phyloP scores from a whole-genome alignment of 257 asterid species.

The Marsdenia floribunda region DNA sequence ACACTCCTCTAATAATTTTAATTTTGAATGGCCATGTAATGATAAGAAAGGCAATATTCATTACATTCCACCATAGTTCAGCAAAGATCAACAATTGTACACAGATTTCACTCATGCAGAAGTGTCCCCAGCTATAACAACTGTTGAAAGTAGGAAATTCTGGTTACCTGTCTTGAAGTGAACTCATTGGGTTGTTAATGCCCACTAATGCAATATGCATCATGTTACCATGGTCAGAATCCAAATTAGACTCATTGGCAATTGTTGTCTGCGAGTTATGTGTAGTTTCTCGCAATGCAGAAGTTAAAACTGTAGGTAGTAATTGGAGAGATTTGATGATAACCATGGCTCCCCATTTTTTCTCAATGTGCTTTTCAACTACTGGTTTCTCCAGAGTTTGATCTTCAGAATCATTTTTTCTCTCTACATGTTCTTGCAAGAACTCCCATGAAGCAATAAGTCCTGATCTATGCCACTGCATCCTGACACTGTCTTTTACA shows the following conservation, averaged over 20 bases:
- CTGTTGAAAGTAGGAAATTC: background rate
- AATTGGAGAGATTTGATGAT: constrained; percentile 85
- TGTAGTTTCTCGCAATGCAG: constrained; percentile 83
- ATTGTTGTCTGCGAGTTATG: constrained; percentile 37
- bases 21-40: background rate
- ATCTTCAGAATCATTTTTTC: constrained; percentile 42
- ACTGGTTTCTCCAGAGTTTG: constrained; percentile 30
- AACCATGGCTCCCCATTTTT: constrained; percentile 98
- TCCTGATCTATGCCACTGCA: constrained; percentile 99
- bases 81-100: background rate
- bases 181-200: constrained; percentile 91
- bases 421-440: constrained; percentile 67
- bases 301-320: constrained; percentile 72
- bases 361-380: constrained; percentile 47
- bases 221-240: constrained; percentile 63
- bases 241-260: constrained; percentile 32
- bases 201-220: constrained; percentile 97
- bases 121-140: background rate
- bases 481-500: constrained; percentile 90
- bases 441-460: constrained; percentile 98
- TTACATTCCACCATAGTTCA: background rate
- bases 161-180: constrained; percentile 87
- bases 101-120: background rate
- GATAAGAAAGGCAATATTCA: background rate
- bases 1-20: no score